Percentiles rank a stretch among this genome's conserved stretches.
phyloP scores from a whole-genome alignment of 2,329 filamentous ascomycete genomes.

The Epichloe uncinata region DNA sequence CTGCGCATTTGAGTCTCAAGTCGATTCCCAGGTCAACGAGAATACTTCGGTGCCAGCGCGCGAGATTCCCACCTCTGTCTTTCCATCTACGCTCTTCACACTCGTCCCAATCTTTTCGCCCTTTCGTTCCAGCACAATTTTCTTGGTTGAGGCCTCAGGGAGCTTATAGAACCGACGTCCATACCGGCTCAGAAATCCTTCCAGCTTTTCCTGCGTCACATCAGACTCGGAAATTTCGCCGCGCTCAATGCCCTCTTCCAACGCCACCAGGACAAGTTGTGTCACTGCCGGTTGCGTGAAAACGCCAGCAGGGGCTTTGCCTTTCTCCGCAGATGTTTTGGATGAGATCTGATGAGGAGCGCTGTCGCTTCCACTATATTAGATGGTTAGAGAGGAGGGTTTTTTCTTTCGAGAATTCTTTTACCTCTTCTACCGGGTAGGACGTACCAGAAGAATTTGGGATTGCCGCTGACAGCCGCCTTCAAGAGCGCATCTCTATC shows the following conservation, averaged over 20 bases:
- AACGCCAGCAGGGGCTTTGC: constrained; percentile 55
- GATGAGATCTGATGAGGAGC: constrained; percentile 50
- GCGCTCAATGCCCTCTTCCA: constrained; percentile 47
- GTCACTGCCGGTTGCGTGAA: constrained; percentile 65
- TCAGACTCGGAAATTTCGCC: constrained; percentile 36
- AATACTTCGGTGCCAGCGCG: constrained; percentile 28
- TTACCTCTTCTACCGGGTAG: not conserved
- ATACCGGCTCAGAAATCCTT: constrained; percentile 38
- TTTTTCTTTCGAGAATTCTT: too few species aligned
- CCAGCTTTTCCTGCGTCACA: constrained; percentile 41
- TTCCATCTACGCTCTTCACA: constrained; percentile 24
- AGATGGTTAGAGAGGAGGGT: not conserved
- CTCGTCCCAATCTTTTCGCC: constrained; percentile 27
- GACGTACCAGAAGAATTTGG: constrained; percentile 53
- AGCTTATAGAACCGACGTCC: constrained; percentile 42
- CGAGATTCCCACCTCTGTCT: constrained; percentile 30
- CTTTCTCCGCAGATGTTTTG: constrained; percentile 36
- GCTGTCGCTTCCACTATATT: constrained; percentile 39
- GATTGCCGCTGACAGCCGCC: constrained; percentile 43
- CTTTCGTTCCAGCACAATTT: constrained; percentile 27
- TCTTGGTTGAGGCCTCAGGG: constrained; percentile 13
- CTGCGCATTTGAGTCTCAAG: not conserved
- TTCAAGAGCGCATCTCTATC: constrained; percentile 61
- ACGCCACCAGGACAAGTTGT: constrained; percentile 45
- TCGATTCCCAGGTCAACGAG: constrained; percentile 22